phyloP scores from a whole-genome alignment of 176 grass and related monocot genomes.

The Pontederia paniculata region DNA sequence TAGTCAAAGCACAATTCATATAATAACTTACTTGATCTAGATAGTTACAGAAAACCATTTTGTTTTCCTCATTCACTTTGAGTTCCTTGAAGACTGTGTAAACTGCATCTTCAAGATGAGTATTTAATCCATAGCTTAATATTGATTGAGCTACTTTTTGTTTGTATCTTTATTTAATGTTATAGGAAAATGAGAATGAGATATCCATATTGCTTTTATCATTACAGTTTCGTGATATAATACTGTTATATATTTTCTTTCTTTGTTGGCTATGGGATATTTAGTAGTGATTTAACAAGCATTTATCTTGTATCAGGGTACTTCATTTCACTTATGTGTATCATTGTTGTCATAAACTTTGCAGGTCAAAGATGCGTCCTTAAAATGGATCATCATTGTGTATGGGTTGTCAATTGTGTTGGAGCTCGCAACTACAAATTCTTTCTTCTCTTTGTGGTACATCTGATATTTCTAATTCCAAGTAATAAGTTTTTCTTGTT shows the following conservation, averaged over 20 bases:
- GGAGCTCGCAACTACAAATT: slow-evolving; percentile 82
- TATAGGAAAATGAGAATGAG: no score
- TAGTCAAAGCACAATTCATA: no score
- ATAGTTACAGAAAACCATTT: no score
- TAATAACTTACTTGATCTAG: no score
- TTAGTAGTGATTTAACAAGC: slow-evolving; percentile 1
- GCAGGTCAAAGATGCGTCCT: slow-evolving; percentile 88
- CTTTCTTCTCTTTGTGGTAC: slow-evolving; percentile 97
- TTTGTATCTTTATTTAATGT: no score
- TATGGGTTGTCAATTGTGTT: slow-evolving; percentile 91
- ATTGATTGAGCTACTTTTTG: no score
- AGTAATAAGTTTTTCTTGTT: background rate
- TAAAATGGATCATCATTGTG: slow-evolving; percentile 98
- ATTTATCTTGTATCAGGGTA: background rate
- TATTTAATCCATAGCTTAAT: no score
- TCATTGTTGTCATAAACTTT: slow-evolving; percentile 3
- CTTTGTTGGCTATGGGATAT: background rate
- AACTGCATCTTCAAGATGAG: no score
- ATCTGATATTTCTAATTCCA: background rate
- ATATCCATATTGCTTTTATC: no score
- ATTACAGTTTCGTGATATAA: no score
- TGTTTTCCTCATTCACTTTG: no score
- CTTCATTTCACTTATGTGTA: background rate
- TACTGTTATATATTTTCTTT: background rate
- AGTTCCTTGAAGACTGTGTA: no score